These are phyloP conservation scores for Salix brachista DNA, from an alignment of 345 rosid genomes.

Conservation along the genomic window DNA sequence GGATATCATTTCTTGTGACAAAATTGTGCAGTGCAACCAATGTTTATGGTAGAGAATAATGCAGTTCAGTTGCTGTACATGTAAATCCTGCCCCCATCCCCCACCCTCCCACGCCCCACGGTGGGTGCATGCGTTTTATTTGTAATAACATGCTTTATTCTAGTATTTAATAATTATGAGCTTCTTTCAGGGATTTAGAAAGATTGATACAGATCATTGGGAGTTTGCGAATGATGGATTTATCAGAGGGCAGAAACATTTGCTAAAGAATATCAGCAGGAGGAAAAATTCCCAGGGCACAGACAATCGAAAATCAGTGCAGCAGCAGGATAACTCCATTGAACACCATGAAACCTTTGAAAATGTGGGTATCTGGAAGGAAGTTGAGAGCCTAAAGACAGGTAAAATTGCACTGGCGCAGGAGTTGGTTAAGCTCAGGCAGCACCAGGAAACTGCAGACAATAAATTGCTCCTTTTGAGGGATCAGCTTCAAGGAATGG, in stretches of 20 bases:
- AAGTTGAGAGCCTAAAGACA: slow-evolving; percentile 73
- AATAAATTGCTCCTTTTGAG: slow-evolving; percentile 55
- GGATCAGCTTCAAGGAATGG: slow-evolving; percentile 83
- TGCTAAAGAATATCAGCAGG: slow-evolving; percentile 58
- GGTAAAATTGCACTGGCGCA: slow-evolving; percentile 58
- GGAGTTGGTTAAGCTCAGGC: slow-evolving; percentile 68
- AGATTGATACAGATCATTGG: slow-evolving; percentile 80
- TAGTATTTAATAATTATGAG: neutral
- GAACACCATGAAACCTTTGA: slow-evolving; percentile 31
- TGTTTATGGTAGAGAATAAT: neutral
- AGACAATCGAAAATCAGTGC: slow-evolving; percentile 40
- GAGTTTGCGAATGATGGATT: slow-evolving; percentile 89
- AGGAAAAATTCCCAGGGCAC: slow-evolving; percentile 61
- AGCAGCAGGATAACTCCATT: slow-evolving; percentile 27
- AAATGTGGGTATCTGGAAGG: slow-evolving; percentile 51
- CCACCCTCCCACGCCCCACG: neutral
- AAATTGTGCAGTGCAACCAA: neutral
- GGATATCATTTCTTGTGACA: neutral
- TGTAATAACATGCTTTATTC: neutral
- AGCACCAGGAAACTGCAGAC: slow-evolving; percentile 65
- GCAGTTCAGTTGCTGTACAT: neutral
- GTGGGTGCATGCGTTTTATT: neutral
- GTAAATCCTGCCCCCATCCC: neutral
- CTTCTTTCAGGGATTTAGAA: slow-evolving; percentile 74
- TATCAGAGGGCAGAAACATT: slow-evolving; percentile 60